These are phyloP conservation scores for Ceratocystis diversiconidia DNA, from an alignment of 2,329 filamentous ascomycete species.

Conservation along the genomic window DNA sequence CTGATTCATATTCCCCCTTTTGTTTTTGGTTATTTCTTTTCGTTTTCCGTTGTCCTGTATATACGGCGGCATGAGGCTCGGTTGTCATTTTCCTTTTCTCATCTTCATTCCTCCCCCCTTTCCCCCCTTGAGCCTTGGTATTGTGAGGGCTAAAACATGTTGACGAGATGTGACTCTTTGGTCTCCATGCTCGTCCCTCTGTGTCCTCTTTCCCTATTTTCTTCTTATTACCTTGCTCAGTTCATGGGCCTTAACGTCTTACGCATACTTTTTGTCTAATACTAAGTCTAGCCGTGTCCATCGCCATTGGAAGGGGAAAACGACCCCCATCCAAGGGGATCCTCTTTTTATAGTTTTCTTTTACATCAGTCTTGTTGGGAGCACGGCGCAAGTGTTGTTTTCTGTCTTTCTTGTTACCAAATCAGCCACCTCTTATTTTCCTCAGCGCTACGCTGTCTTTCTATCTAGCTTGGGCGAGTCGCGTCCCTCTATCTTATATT, in stretches of 20 bases:
- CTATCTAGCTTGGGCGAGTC: background rate
- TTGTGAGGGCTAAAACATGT: background rate
- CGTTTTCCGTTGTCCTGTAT: background rate
- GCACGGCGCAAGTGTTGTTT: constrained; percentile 13
- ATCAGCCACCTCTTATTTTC: background rate
- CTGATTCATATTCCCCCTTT: constrained; percentile 10
- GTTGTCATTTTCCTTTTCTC: constrained; percentile 2
- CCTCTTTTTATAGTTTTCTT: constrained; percentile 1
- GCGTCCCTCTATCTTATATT: background rate
- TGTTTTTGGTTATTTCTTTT: constrained; percentile 7
- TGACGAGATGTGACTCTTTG: background rate
- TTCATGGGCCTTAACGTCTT: background rate
- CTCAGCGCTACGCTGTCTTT: background rate
- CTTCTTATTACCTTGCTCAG: background rate
- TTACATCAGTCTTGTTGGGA: constrained; percentile 8
- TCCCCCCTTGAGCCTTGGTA: background rate
- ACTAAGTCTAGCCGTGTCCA: background rate
- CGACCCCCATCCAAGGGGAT: background rate
- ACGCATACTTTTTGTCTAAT: background rate
- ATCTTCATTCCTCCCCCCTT: background rate
- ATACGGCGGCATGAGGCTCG: background rate
- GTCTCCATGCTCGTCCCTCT: constrained; percentile 8
- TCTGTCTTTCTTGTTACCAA: constrained; percentile 5
- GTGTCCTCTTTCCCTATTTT: constrained; percentile 20
- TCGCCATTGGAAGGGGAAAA: background rate